These are phyloP conservation scores for Wickerhamiella pararugosa DNA, from an alignment of 1,139 yeast genomes.

Conservation along the genomic window DNA sequence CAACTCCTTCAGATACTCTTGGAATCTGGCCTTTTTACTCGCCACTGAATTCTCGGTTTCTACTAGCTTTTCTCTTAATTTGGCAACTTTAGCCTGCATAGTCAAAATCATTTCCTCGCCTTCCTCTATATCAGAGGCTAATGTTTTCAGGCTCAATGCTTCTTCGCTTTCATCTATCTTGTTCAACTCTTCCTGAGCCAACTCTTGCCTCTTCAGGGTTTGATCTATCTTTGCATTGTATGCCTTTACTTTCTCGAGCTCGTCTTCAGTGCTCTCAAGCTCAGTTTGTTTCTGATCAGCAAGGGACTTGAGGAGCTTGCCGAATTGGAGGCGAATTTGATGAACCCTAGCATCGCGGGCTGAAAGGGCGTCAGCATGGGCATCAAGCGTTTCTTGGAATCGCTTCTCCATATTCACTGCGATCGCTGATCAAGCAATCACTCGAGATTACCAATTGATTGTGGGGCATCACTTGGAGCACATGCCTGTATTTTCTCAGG, in stretches of 20 bases:
- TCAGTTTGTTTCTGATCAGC: constrained; percentile 12
- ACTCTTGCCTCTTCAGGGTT: constrained; percentile 8
- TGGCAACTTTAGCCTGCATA: not conserved
- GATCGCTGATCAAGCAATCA: no score
- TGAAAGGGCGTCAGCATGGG: constrained; percentile 18
- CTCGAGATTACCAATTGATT: no score
- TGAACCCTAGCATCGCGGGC: constrained; percentile 12
- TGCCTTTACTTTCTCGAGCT: not conserved
- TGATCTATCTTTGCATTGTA: not conserved
- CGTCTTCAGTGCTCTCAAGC: constrained; percentile 6
- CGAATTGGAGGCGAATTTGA: constrained; percentile 15
- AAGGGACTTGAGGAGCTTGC: constrained; percentile 13
- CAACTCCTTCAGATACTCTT: not conserved
- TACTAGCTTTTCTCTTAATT: not conserved
- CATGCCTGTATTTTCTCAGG: no score
- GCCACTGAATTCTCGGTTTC: not conserved
- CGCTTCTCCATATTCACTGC: constrained; percentile 6
- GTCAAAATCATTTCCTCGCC: not conserved
- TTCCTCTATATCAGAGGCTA: not conserved
- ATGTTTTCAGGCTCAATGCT: not conserved
- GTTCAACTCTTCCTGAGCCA: not conserved
- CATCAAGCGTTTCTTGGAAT: constrained; percentile 16
- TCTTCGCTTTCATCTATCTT: constrained; percentile 3
- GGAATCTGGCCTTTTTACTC: no score
- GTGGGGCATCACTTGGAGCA: no score